phyloP scores from a whole-genome alignment of 106 monocot genomes.

The Platanthera guangdongensis region DNA sequence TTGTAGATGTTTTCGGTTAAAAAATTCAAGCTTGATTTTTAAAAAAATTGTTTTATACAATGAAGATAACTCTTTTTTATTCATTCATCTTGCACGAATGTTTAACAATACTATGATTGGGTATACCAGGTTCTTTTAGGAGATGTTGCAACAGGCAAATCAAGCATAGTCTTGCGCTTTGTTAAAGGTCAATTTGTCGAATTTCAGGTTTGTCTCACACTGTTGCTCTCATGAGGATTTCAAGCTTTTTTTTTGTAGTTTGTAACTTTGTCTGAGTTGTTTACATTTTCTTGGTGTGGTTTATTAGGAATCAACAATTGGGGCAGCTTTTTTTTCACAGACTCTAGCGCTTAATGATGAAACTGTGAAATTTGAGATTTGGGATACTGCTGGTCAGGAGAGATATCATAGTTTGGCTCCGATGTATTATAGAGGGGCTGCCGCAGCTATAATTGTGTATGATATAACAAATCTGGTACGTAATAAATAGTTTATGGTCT shows the following conservation, averaged over 20 bases:
- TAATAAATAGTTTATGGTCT: slow-evolving; percentile 1
- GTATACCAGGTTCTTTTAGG: slow-evolving; percentile 75
- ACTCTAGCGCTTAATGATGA: slow-evolving; percentile 59
- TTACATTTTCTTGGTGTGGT: neutral
- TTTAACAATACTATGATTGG: slow-evolving; percentile 4
- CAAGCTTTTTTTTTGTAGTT: neutral
- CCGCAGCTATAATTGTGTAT: slow-evolving; percentile 88
- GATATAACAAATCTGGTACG: slow-evolving; percentile 84
- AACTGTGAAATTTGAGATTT: slow-evolving; percentile 90
- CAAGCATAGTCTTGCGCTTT: slow-evolving; percentile 84
- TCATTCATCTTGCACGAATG: neutral
- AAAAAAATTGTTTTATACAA: neutral
- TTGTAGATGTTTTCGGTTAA: neutral
- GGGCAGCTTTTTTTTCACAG: slow-evolving; percentile 85
- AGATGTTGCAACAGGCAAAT: slow-evolving; percentile 85
- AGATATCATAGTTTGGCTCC: slow-evolving; percentile 97
- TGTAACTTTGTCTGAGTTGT: neutral
- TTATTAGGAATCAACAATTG: slow-evolving; percentile 92
- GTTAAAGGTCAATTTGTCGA: slow-evolving; percentile 93
- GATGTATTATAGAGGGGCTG: slow-evolving; percentile 95
- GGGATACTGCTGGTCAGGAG: slow-evolving; percentile 98
- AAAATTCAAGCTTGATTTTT: neutral
- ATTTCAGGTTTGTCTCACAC: slow-evolving; percentile 52
- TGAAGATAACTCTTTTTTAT: slow-evolving; percentile 2
- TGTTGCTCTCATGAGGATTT: neutral